These are phyloP conservation scores for Teunomyces gatunensis DNA, from an alignment of 805 yeast species.

Conservation along the genomic window DNA sequence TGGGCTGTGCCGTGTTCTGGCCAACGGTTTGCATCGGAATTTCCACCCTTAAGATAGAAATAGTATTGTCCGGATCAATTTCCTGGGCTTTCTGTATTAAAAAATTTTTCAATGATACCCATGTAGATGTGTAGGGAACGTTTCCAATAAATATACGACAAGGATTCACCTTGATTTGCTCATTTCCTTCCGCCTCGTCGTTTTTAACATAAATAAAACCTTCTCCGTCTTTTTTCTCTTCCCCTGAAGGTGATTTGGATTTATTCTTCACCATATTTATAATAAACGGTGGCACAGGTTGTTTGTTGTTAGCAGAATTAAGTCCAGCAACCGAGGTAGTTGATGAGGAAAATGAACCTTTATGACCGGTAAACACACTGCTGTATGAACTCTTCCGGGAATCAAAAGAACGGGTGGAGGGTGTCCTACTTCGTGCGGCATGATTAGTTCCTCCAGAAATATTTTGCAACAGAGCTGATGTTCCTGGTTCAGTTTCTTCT, in stretches of 20 bases:
- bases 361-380: constrained; percentile 6
- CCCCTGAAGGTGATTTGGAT: constrained; percentile 5
- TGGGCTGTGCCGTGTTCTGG: not conserved
- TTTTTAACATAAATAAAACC: constrained; percentile 17
- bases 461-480: not conserved
- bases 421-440: constrained; percentile 11
- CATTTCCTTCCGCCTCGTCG: constrained; percentile 15
- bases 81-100: constrained; percentile 22
- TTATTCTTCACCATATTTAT: constrained; percentile 20
- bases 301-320: constrained; percentile 5
- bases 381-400: constrained; percentile 12
- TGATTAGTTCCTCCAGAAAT: not conserved
- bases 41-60: constrained; percentile 35
- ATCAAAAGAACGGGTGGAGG: constrained; percentile 13
- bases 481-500: not conserved
- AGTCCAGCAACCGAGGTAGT: constrained; percentile 1
- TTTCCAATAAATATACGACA: constrained; percentile 54
- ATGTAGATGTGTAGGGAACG: constrained; percentile 47
- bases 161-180: constrained; percentile 32
- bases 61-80: constrained; percentile 23
- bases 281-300: constrained; percentile 25
- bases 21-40: constrained; percentile 34
- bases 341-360: constrained; percentile 10
- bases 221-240: constrained; percentile 2
- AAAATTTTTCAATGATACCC: constrained; percentile 32